Evolutionary conservation across 345 rosid species (phyloP).

Genomic region (Linum usitatissimum): DNA sequence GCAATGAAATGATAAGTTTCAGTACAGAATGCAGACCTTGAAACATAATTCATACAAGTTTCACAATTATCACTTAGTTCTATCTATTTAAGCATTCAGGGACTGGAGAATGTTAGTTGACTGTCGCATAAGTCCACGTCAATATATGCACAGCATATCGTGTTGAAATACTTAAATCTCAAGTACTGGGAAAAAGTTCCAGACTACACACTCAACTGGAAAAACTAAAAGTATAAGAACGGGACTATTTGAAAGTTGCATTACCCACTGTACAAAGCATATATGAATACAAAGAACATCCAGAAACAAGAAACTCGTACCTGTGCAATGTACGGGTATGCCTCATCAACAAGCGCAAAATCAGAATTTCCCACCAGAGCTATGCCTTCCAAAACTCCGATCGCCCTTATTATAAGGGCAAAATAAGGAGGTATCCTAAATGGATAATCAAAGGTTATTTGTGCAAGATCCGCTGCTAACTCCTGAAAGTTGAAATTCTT

Average conservation of each 20-base stretch:
- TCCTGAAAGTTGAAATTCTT: constrained; percentile 88
- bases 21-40: neutral
- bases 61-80: neutral
- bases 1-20: neutral
- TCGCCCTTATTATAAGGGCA: constrained; percentile 91
- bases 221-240: neutral
- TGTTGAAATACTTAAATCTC: neutral
- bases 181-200: neutral
- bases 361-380: constrained; percentile 94
- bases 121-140: no score
- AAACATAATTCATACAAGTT: neutral
- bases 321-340: constrained; percentile 96
- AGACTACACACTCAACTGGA: neutral
- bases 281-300: no score
- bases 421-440: constrained; percentile 96
- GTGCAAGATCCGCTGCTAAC: constrained; percentile 91
- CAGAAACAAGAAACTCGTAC: constrained; percentile 22
- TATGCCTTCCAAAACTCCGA: constrained; percentile 92
- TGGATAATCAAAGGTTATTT: constrained; percentile 94
- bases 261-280: neutral
- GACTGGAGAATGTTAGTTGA: neutral
- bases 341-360: constrained; percentile 91
- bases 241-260: neutral
- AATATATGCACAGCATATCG: no score
- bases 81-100: neutral